Conservation (phyloP, 164 flowering plant species). For the Cinnamomum chago region DNA sequence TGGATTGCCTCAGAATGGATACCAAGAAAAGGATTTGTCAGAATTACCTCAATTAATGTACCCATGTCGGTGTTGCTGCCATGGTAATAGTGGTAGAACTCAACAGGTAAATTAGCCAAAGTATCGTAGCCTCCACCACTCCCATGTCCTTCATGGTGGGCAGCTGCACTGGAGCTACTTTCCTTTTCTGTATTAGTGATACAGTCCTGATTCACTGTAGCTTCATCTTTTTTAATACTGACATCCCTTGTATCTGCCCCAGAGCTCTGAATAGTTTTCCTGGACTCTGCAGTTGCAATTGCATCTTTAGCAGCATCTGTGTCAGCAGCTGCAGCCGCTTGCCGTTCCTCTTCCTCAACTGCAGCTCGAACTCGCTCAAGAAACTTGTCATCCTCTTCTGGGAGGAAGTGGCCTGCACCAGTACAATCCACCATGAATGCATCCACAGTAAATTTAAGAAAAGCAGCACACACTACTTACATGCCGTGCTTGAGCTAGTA, state of each 20-base stretch:
- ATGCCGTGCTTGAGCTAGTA: too few relatives aligned
- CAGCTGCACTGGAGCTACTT: slow-evolving; percentile 9
- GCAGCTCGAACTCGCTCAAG: slow-evolving; percentile 88
- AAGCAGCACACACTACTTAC: too few relatives aligned
- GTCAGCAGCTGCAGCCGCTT: slow-evolving; percentile 69
- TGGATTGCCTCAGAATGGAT: background rate
- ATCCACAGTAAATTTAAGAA: too few relatives aligned
- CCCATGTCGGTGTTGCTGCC: slow-evolving; percentile 94
- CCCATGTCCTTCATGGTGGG: slow-evolving; percentile 28
- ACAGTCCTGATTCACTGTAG: slow-evolving; percentile 17
- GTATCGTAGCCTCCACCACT: slow-evolving; percentile 41
- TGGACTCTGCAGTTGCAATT: slow-evolving; percentile 73
- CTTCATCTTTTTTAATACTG: slow-evolving; percentile 16
- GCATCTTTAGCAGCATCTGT: slow-evolving; percentile 86
- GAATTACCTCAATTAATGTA: slow-evolving; percentile 83
- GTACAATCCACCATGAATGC: slow-evolving; percentile 1
- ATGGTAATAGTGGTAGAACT: slow-evolving; percentile 91
- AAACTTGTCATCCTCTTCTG: slow-evolving; percentile 96
- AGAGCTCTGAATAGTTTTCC: slow-evolving; percentile 35
- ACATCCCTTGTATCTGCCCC: slow-evolving; percentile 26
- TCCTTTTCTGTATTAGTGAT: slow-evolving; percentile 15
- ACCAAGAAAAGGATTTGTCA: background rate
- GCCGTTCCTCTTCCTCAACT: slow-evolving; percentile 97
- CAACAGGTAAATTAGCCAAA: slow-evolving; percentile 60
- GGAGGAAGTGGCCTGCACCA: slow-evolving; percentile 82